A percentile compares a stretch with the other conserved stretches of the same genome.
phyloP scores from a whole-genome alignment of 1,284 basidiomycete genomes.

The Ustilago trichophora region DNA sequence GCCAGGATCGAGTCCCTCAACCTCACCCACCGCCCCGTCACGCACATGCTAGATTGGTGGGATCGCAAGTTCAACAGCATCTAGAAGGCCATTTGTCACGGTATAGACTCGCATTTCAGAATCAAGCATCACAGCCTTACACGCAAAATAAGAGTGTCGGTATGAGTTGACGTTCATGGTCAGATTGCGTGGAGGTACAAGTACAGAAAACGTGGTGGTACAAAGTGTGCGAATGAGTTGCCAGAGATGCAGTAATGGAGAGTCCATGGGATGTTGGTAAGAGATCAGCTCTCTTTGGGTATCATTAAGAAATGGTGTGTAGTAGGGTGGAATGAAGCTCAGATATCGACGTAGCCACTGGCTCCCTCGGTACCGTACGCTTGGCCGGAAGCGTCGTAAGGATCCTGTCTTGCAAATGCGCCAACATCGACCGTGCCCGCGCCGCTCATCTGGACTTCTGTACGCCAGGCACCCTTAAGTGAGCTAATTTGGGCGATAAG shows the following conservation, averaged over 20 bases:
- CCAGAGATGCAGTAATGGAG: background rate
- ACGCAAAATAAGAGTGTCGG: background rate
- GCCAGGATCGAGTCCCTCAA: constrained; percentile 3
- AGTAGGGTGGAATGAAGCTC: too few species aligned
- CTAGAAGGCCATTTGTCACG: too few species aligned
- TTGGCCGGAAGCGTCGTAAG: constrained; percentile 34
- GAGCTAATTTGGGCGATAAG: constrained; percentile 78
- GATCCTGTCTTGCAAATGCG: constrained; percentile 26
- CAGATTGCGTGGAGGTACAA: constrained; percentile 6
- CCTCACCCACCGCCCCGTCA: constrained; percentile 9
- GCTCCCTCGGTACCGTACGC: constrained; percentile 30
- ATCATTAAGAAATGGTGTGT: too few species aligned
- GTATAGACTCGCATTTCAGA: too few species aligned
- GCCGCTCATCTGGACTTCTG: constrained; percentile 68
- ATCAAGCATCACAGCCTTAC: background rate
- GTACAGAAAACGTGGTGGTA: constrained; percentile 31
- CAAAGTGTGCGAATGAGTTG: constrained; percentile 12
- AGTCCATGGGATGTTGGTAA: too few species aligned
- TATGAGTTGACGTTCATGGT: background rate
- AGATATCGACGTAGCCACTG: constrained; percentile 51
- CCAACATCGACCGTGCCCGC: constrained; percentile 46
- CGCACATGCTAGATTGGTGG: constrained; percentile 18
- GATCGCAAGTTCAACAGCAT: constrained; percentile 1
- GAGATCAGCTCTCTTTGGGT: constrained; percentile 28
- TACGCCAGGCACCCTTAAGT: constrained; percentile 69